Evolutionary conservation across 192 early-diverging fungal genomes (phyloP), one percentile per base, ranked within the genome.

Genomic region (Entophlyctis luteolus): DNA sequence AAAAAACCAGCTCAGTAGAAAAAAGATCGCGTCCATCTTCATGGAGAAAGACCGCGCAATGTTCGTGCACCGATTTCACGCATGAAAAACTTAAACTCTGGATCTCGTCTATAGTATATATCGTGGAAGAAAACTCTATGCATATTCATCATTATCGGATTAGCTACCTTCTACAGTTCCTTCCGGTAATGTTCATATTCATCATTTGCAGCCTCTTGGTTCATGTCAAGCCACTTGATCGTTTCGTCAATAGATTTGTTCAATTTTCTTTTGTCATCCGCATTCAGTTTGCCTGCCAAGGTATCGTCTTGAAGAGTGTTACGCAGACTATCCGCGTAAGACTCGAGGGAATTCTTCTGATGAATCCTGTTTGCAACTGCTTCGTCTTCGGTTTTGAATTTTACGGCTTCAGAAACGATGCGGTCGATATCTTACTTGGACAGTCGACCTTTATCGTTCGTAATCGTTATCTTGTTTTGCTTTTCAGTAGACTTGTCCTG

Each of bases 341-440:
- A 89, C 86, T 98, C 96, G 47, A 98, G 88, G 65, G 86, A 90
- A 87, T 96, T 98, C 81, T 90, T 92, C 71, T 94, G 87, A 48
- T 85, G 69, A 73, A 98, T 88, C 75, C 92, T 89, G 46, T 87
- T 88, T 54, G 93, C 93, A 55, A 87, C 94, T 42, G 79, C 89
- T 83, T 96, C 92, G 84, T 98, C 96, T 82, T 98, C 94, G 65
- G 87, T 90, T 86, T 91, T 92, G 89, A 89, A 92, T 85, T 93
- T 93, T 75, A 93, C 92, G 72, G 92, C 92, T 45, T 97, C 92
- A 60, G 73, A 62, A 48, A 97, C 90, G 92, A 96, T 95, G 75
- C 93, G 93, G 79, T 98, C 94, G 73, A 98, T 96, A 70, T 96
- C 94, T 75, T 96, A 94, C 89, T 97, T 94, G 66, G 92, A 90